Conservation (phyloP, 2,329 filamentous ascomycete genomes). For the Paecilomyces sp. region DNA sequence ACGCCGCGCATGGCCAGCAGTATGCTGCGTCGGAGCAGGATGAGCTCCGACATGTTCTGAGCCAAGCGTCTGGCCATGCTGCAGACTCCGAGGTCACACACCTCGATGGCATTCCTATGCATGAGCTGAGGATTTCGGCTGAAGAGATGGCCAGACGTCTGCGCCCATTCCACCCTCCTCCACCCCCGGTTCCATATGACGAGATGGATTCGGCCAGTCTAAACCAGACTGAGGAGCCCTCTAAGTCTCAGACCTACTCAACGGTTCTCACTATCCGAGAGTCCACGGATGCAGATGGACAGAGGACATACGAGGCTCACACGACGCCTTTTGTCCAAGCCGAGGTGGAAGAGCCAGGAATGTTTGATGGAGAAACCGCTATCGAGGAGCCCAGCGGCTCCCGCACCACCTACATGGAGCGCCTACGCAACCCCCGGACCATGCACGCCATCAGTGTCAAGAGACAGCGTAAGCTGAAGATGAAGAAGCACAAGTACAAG, state of each 20-base stretch:
- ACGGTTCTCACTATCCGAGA: conserved; percentile 48
- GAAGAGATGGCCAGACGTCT: conserved; percentile 64
- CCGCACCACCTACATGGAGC: conserved; percentile 54
- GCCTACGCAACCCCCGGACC: conserved; percentile 50
- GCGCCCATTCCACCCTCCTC: conserved; percentile 78
- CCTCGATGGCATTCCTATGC: conserved; percentile 43
- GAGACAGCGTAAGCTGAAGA: conserved; percentile 88
- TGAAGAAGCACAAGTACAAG: conserved; percentile 99
- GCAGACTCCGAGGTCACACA: conserved; percentile 29
- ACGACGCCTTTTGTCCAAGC: conserved; percentile 43
- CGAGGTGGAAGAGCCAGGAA: conserved; percentile 29
- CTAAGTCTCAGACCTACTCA: conserved; percentile 38
- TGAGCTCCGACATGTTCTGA: conserved; percentile 23
- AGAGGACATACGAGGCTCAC: conserved; percentile 45
- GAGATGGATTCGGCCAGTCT: conserved; percentile 27
- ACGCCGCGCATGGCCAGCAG: conserved; percentile 21
- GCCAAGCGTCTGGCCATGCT: conserved; percentile 19
- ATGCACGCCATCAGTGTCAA: conserved; percentile 87
- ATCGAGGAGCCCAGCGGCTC: conserved; percentile 52
- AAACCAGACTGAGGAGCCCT: conserved; percentile 29
- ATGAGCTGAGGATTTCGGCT: conserved; percentile 58
- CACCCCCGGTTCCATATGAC: conserved; percentile 60
- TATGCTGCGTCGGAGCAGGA: conserved; percentile 19
- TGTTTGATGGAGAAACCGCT: conserved; percentile 17
- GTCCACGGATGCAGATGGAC: conserved; percentile 42